Conservation (phyloP, 1,139 yeast species). For the Blastobotrys raffinosifermentans region DNA sequence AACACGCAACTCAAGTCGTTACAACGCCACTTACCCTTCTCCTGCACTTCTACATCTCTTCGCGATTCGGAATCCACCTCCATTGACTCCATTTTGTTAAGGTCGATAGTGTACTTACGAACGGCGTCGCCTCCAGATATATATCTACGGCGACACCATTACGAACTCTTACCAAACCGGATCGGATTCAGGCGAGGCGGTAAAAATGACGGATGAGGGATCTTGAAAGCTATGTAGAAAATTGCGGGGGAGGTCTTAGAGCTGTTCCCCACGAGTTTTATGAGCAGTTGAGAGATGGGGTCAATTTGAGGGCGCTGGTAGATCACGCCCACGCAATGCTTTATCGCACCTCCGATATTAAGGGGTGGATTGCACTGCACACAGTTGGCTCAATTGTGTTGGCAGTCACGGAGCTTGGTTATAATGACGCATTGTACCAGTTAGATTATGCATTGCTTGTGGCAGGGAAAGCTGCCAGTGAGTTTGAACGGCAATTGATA, state of each 20-base stretch:
- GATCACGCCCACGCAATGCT: no score
- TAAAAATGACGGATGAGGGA: neutral
- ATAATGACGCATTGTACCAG: slow-evolving; percentile 1
- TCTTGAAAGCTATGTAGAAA: no score
- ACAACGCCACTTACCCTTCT: slow-evolving; percentile 13
- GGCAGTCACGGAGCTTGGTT: slow-evolving; percentile 2
- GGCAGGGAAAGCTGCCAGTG: slow-evolving; percentile 10
- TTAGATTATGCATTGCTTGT: slow-evolving; percentile 11
- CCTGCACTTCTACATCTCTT: slow-evolving; percentile 3
- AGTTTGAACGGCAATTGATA: slow-evolving; percentile 8
- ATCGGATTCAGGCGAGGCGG: neutral
- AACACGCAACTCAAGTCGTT: slow-evolving; percentile 3
- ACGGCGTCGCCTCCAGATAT: neutral
- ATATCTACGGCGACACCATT: neutral
- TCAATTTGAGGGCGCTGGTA: no score
- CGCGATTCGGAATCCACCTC: slow-evolving; percentile 26
- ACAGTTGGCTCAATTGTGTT: slow-evolving; percentile 8
- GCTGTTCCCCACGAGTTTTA: neutral
- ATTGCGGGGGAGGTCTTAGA: neutral
- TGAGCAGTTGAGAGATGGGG: neutral
- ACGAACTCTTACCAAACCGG: neutral
- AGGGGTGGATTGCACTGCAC: slow-evolving; percentile 9
- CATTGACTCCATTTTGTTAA: slow-evolving; percentile 25
- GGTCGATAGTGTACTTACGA: slow-evolving; percentile 2
- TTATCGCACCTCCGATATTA: no score